A percentile compares a stretch with the other conserved stretches of the same genome.
phyloP scores from a whole-genome alignment of 2,329 filamentous ascomycete genomes.

The Beauveria sp. region DNA sequence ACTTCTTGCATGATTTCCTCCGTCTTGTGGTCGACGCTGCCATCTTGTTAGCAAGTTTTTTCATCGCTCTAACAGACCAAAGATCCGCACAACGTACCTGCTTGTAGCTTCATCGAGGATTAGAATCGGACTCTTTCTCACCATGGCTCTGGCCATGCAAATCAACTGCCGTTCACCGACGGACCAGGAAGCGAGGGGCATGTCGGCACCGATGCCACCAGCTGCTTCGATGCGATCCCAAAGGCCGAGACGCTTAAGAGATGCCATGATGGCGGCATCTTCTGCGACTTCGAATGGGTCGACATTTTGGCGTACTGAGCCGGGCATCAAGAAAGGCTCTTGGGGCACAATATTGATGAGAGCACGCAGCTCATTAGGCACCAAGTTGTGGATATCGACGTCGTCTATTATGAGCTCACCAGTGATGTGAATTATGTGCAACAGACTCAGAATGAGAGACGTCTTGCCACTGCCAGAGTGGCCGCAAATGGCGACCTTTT shows the following conservation, averaged over 20 bases:
- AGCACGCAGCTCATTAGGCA: conserved; percentile 32
- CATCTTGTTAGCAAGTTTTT: background rate
- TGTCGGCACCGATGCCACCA: conserved; percentile 29
- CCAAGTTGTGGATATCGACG: conserved; percentile 27
- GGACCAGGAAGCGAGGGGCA: conserved; percentile 25
- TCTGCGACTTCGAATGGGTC: conserved; percentile 31
- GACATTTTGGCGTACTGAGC: conserved; percentile 39
- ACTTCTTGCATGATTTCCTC: conserved; percentile 27
- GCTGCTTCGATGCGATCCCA: conserved; percentile 30
- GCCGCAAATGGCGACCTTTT: conserved; percentile 36
- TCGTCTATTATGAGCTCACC: conserved; percentile 37
- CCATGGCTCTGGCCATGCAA: conserved; percentile 27
- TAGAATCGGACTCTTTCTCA: conserved; percentile 26
- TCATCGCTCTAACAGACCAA: background rate
- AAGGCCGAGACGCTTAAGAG: conserved; percentile 37
- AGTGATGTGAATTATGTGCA: conserved; percentile 37
- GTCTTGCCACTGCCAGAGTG: conserved; percentile 30
- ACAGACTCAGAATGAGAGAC: conserved; percentile 32
- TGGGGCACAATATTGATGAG: conserved; percentile 42
- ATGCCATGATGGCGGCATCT: conserved; percentile 33
- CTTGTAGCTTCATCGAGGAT: conserved; percentile 33
- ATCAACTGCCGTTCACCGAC: conserved; percentile 40
- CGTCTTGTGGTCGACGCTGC: conserved; percentile 25
- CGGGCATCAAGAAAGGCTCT: conserved; percentile 39
- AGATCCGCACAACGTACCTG: conserved; percentile 13